phyloP scores from a whole-genome alignment of 73 alveolate genomes.

The Diophrys appendiculata region DNA sequence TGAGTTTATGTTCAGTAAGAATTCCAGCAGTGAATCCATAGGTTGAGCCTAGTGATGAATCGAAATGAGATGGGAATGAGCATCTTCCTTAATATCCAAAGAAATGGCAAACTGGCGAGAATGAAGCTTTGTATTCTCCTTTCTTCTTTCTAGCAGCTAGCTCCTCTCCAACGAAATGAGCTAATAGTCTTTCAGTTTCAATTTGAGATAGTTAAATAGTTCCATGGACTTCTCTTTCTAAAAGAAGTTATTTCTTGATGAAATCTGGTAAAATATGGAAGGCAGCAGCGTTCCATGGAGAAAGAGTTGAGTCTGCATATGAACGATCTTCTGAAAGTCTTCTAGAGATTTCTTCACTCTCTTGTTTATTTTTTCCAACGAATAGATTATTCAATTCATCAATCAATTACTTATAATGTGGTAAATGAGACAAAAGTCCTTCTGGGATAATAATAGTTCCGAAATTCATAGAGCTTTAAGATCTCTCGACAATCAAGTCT shows the following conservation, averaged over 20 bases:
- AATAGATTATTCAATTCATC: conserved; percentile 61
- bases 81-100: conserved; percentile 98
- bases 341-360: conserved; percentile 34
- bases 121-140: conserved; percentile 82
- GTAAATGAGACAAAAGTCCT: conserved; percentile 77
- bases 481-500: conserved; percentile 69
- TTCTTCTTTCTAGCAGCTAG: conserved; percentile 75
- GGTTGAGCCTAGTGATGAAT: conserved; percentile 81
- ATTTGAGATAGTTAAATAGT: conserved; percentile 81
- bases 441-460: conserved; percentile 86
- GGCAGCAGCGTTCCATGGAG: conserved; percentile 79
- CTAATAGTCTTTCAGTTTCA: conserved; percentile 95
- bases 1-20: conserved; percentile 60
- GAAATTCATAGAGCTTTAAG: conserved; percentile 58
- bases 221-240: conserved; percentile 80
- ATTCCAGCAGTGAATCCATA: conserved; percentile 89
- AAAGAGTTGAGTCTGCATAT: conserved; percentile 27
- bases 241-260: conserved; percentile 70
- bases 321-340: conserved; percentile 15
- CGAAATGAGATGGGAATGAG: conserved; percentile 91
- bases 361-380: conserved; percentile 29
- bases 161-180: conserved; percentile 82
- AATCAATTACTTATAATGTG: conserved; percentile 71
- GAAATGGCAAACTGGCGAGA: conserved; percentile 96
- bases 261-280: conserved; percentile 81